Evolutionary conservation across 2,329 filamentous ascomycete genomes (phyloP).

Genomic region (Trichophyton equinum): DNA sequence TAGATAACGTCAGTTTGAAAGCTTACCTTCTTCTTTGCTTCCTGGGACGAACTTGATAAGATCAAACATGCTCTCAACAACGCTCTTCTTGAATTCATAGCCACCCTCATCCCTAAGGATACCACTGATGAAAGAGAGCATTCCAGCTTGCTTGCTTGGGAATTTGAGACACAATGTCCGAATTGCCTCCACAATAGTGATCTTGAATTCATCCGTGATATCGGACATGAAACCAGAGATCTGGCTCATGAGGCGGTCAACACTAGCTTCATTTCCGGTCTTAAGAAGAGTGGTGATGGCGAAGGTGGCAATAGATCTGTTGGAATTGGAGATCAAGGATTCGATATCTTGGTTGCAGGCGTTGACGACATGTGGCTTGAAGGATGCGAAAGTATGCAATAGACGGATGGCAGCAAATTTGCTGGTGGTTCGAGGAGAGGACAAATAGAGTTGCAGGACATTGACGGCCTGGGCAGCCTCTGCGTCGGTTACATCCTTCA

Average conservation of each 20-base stretch:
- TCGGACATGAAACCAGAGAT: slow-evolving; percentile 98
- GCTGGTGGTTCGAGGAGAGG: slow-evolving; percentile 84
- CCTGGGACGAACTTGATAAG: slow-evolving; percentile 98
- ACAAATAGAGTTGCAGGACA: slow-evolving; percentile 90
- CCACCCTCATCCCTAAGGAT: slow-evolving; percentile 93
- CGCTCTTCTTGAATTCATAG: slow-evolving; percentile 94
- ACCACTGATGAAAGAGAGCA: slow-evolving; percentile 95
- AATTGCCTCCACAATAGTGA: slow-evolving; percentile 98
- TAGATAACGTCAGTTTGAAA: neutral
- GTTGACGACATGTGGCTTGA: slow-evolving; percentile 86
- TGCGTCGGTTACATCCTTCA: slow-evolving; percentile 81
- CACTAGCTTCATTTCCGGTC: slow-evolving; percentile 94
- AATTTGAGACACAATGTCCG: slow-evolving; percentile 95
- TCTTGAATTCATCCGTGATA: slow-evolving; percentile 99
- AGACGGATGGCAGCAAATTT: slow-evolving; percentile 97
- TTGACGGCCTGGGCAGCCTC: slow-evolving; percentile 89
- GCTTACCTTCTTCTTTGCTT: slow-evolving; percentile 51
- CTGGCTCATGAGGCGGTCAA: slow-evolving; percentile 96
- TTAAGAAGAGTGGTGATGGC: slow-evolving; percentile 96
- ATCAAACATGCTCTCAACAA: slow-evolving; percentile 99
- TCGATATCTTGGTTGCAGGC: slow-evolving; percentile 97
- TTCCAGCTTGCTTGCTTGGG: slow-evolving; percentile 92
- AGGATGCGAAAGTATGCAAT: slow-evolving; percentile 88
- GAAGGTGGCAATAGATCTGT: slow-evolving; percentile 94
- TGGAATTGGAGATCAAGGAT: slow-evolving; percentile 88